Base-by-base conservation (phyloP, 768 basidiomycete genomes). In the Kondoa malvinella region DNA sequence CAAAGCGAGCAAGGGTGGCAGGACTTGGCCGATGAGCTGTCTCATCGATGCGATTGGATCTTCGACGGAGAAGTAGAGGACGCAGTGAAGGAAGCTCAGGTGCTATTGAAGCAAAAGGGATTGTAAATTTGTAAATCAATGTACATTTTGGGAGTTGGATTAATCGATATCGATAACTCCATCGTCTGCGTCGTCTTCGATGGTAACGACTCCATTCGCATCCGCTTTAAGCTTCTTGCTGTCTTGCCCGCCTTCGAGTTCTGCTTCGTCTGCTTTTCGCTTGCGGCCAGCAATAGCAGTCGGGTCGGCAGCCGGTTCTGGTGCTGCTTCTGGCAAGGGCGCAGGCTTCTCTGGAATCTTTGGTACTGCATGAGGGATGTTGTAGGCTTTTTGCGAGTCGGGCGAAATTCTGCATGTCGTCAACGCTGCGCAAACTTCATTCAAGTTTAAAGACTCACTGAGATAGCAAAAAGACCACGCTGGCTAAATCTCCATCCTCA, bases 401-500 rank as follows among this genome's bases (percentile, higher is more conserved):
- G 4, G 25, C 59, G 3, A 32, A n/a, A 61, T 31, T 32, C 58
- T 59, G 30, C 30, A 31, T 12, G 8, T 14, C 4, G 25, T 31
- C 58, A 59, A 14, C 25, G 8, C 25, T 29, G 14, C 58, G 4
- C 25, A 25, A 29, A 59, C 14, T 29, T 29, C 4, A 59, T 59
- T 25, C 30, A 59, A 14, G 21, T 26, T 16, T 31, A 15, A n/a
- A 2, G 12, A 64, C 57, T 21, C 32, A 60, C 65, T 59, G 31
- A 33, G 62, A 29, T 17, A 67, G 2, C 30, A 66, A 8, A 68
- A 72, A 70, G 67, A 68, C 60, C 1, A 73, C 69, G 30, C 72
- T 70, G 67, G 67, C 71, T 30, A 67, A 66, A 68, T 84, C 85
- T 3, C 83, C 87, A 32, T 92, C 89, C 73, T 95, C 92, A 76